Base-by-base conservation (phyloP, 306 rosid species). In the Lotus japonicus region DNA sequence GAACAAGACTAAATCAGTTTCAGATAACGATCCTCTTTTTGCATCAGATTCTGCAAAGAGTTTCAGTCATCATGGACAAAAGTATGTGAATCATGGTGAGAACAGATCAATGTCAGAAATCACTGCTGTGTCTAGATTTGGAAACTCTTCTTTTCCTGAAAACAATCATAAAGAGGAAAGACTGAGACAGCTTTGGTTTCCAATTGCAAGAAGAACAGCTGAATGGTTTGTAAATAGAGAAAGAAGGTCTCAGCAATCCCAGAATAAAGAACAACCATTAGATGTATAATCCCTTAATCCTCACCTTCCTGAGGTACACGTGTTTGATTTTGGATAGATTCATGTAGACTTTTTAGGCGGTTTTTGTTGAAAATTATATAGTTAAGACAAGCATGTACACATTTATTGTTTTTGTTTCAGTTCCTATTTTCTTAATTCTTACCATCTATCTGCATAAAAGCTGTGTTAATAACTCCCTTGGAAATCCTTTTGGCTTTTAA, bases 171-270 rank as follows among this genome's bases (percentile, higher is more conserved):
- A 68, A 73, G 91, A 84, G 68, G 97, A 89, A 72, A 89, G 85
- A 73, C 55, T 13, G 56, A 83, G 97, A 70, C 82, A 79, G 65
- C 74, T 81, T 77, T 94, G 98, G 98, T 80, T 82, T 67, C 94
- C 96, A 23, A 90, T 94, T 74, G 97, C 97, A 1, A 82, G 68
- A 82, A 90, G 82, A 86, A 94, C 98, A 80, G 95, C 84, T 52
- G 87, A 75, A 58, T 90, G 97, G 98, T 94, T 83, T 90, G 96
- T 87, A 70, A 90, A 85, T 17, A 85, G 98, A 88, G 97, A 88
- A 74, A 81, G 19, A 63, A 90, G 88, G 58, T 64, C 82, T 73
- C 88, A 80, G 46, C 71, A 74, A 50, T 57, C 90, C 69, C 86
- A 76, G 56, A 75, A 75, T 13, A 65, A 73, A 52, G 42, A 39